phyloP scores from a whole-genome alignment of 345 rosid genomes.

The Sisymbrium irio region DNA sequence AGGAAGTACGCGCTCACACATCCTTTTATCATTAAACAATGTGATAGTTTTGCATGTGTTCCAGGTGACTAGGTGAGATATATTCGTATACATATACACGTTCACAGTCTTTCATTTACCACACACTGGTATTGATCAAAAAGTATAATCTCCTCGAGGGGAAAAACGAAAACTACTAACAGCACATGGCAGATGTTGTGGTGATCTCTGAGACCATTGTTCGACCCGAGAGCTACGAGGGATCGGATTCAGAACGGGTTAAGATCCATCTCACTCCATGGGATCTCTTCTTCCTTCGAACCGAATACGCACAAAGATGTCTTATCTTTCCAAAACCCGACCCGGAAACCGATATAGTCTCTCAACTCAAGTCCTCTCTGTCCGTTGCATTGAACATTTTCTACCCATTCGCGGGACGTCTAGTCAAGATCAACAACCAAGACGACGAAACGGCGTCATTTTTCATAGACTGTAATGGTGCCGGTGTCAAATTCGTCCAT shows the following conservation, averaged over 20 bases:
- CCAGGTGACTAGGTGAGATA: no score
- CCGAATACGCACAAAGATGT: not conserved
- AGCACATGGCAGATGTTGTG: no score
- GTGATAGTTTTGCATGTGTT: no score
- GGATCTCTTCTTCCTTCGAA: conserved; percentile 5
- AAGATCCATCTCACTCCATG: conserved; percentile 30
- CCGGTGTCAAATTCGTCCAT: not conserved
- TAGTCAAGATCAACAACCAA: not conserved
- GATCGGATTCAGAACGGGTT: not conserved
- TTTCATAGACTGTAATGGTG: not conserved
- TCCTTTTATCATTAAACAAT: no score
- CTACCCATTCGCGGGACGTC: not conserved
- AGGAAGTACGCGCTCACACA: no score
- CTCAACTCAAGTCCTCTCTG: not conserved
- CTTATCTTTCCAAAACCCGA: not conserved
- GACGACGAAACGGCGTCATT: not conserved
- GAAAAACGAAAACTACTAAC: no score
- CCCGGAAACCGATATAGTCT: not conserved
- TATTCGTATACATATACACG: no score
- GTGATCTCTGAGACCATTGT: not conserved
- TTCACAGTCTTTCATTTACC: no score
- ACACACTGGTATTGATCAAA: no score
- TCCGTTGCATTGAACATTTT: not conserved
- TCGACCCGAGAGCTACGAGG: not conserved
- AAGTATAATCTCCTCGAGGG: no score